Conservation (phyloP, 2,329 filamentous ascomycete species). For the Hypoxylon sp. region DNA sequence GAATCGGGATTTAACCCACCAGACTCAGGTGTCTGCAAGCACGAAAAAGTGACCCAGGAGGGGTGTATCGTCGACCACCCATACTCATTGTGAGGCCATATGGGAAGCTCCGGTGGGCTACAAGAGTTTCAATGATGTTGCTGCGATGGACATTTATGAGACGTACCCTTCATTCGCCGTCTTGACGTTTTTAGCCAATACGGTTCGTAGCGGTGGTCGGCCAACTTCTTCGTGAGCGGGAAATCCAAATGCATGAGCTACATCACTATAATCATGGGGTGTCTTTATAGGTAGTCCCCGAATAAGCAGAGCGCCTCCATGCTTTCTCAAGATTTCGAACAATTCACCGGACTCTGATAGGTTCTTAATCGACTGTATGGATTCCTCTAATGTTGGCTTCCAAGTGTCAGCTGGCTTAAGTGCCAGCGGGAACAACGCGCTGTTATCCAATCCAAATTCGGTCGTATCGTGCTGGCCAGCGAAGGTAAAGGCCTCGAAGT, state of each 20-base stretch:
- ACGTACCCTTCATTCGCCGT: slow-evolving; percentile 57
- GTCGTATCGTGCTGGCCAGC: slow-evolving; percentile 47
- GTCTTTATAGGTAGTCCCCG: slow-evolving; percentile 54
- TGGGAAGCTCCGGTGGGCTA: slow-evolving; percentile 56
- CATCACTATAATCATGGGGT: slow-evolving; percentile 54
- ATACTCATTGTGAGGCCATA: slow-evolving; percentile 59
- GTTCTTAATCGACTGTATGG: slow-evolving; percentile 30
- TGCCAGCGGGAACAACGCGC: slow-evolving; percentile 48
- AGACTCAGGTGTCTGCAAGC: slow-evolving; percentile 45
- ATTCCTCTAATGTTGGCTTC: slow-evolving; percentile 31
- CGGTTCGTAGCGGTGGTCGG: slow-evolving; percentile 53
- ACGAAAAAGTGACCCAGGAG: slow-evolving; percentile 56
- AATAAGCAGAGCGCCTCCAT: slow-evolving; percentile 56
- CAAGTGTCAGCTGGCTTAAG: slow-evolving; percentile 33
- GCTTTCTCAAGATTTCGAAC: slow-evolving; percentile 46
- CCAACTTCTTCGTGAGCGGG: slow-evolving; percentile 56
- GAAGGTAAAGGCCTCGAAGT: slow-evolving; percentile 45
- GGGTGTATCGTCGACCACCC: slow-evolving; percentile 58
- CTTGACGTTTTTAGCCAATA: slow-evolving; percentile 56
- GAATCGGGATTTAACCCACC: slow-evolving; percentile 28
- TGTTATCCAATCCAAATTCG: slow-evolving; percentile 44
- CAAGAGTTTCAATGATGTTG: neutral
- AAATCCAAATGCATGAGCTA: slow-evolving; percentile 57
- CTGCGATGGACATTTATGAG: neutral
- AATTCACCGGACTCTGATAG: slow-evolving; percentile 50